Base-by-base conservation (phyloP, 108 stramenopile species). In the Skeletonema potamos region DNA sequence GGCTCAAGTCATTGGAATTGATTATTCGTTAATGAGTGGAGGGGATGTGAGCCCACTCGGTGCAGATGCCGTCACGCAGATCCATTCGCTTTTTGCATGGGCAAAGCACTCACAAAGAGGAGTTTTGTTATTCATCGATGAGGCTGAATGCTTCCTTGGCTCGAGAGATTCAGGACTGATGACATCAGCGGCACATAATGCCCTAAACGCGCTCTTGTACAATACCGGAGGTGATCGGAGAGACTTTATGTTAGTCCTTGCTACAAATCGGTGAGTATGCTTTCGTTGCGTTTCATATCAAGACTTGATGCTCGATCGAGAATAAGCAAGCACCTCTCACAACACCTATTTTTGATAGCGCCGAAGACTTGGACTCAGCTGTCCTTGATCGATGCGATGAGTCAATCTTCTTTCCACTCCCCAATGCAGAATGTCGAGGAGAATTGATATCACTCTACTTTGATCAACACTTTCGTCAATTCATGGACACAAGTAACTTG, bases 41-140 rank as follows among this genome's bases (percentile, higher is more conserved):
- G 94, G 94, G 30, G 94, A 96, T 61, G 87, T 96, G 15, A 92
- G 88, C 28, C 91, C 94, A 0, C 77, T 96, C 32, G 92, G 91
- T n/a, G 58, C 73, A 20, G 89, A 93, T 61, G 94, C 90, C 4
- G 92, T 93, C 29, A 91, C 87, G 0, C 86, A 92, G 64, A 88
- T 95, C 26, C 92, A 95, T 62, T 69, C 66, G 8, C 71, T 95
- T 12, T 95, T 95, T 63, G 51, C 70, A 12, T 95, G 94, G 94
- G 94, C 94, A 43, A 84, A 79, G 68, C 69, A 67, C 54, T 66
- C 70, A 58, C 71, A 64, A 1, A 81, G 81, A 30, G 94, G 94
- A 3, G 73, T 93, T 9, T 62, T 95, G 7, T 73, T 95, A 3
- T 93, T 95, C 72, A 89, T 95, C 59, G 94, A 95, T 70, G 94